These are phyloP conservation scores for Kwoniella mangroviensis DNA, from an alignment of 768 basidiomycete species.

Conservation along the genomic window DNA sequence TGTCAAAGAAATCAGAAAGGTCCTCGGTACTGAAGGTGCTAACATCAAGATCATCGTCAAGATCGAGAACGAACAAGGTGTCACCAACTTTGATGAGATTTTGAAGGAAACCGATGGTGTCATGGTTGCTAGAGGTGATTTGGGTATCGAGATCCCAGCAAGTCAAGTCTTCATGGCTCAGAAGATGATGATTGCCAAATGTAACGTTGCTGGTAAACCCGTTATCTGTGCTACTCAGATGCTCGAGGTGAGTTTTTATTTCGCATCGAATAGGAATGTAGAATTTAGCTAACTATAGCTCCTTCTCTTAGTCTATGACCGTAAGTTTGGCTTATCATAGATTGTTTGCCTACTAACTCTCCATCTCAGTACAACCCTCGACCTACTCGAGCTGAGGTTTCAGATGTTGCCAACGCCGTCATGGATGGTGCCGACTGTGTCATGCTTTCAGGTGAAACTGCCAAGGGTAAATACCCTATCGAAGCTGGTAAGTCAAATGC, in stretches of 20 bases:
- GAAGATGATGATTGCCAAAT: constrained; percentile 99
- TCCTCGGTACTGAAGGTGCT: constrained; percentile 92
- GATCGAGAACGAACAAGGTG: constrained; percentile 99
- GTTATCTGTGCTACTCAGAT: constrained; percentile 99
- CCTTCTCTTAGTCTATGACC: constrained; percentile 17
- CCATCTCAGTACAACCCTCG: constrained; percentile 84
- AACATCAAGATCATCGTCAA: constrained; percentile 99
- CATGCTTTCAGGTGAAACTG: constrained; percentile 99
- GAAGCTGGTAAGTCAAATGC: constrained; percentile 72
- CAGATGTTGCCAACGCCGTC: constrained; percentile 96
- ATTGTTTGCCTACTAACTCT: constrained; percentile 18
- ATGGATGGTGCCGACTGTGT: constrained; percentile 99
- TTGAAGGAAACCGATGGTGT: constrained; percentile 93
- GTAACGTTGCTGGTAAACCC: constrained; percentile 96
- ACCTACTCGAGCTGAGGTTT: constrained; percentile 97
- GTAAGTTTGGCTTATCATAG: constrained; percentile 1
- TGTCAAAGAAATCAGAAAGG: constrained; percentile 87
- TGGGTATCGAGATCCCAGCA: constrained; percentile 99
- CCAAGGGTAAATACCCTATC: constrained; percentile 94
- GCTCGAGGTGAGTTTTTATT: constrained; percentile 76
- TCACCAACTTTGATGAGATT: constrained; percentile 98
- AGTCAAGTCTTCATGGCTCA: constrained; percentile 98
- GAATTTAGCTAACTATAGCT: background rate
- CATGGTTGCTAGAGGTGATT: constrained; percentile 99
- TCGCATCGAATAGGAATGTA: background rate